Percentiles rank a stretch among this genome's conserved stretches.
phyloP scores from a whole-genome alignment of 768 basidiomycete genomes.

The Cystofilobasidium capitatum region DNA sequence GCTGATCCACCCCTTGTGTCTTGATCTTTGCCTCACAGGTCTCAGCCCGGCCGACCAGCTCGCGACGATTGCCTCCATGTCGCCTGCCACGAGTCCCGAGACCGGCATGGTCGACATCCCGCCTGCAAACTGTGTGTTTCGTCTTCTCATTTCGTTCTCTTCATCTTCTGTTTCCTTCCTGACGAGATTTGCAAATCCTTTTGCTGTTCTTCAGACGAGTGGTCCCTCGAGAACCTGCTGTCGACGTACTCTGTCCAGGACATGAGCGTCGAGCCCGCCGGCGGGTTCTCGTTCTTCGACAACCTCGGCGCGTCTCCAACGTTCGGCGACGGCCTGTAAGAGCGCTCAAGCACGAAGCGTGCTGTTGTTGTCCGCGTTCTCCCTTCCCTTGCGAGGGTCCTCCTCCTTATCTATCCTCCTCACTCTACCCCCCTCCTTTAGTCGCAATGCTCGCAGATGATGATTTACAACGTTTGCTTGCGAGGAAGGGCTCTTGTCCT shows the following conservation, averaged over 20 bases:
- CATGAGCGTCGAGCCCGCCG: conserved; percentile 8
- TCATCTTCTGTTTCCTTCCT: not conserved
- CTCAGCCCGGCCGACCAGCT: not conserved
- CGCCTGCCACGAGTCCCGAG: not conserved
- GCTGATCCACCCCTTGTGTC: too few species aligned
- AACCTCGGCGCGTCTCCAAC: not conserved
- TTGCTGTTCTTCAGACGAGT: not conserved
- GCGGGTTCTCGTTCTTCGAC: not conserved
- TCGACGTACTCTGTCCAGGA: not conserved
- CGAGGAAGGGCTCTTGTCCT: too few species aligned
- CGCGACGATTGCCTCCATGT: not conserved
- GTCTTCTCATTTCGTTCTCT: not conserved
- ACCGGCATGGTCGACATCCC: not conserved
- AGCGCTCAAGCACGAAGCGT: too few species aligned
- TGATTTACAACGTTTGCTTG: too few species aligned
- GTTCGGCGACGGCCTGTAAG: not conserved
- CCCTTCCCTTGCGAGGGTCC: too few species aligned
- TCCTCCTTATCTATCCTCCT: too few species aligned
- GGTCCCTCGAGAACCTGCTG: not conserved
- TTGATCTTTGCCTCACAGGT: not conserved
- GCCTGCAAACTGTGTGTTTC: not conserved
- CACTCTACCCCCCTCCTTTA: too few species aligned
- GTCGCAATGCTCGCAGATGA: too few species aligned
- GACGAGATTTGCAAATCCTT: too few species aligned
- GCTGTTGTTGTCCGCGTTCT: too few species aligned